Evolutionary conservation across 2,329 filamentous ascomycete species (phyloP).

Genomic region (Thyridium curvatum): DNA sequence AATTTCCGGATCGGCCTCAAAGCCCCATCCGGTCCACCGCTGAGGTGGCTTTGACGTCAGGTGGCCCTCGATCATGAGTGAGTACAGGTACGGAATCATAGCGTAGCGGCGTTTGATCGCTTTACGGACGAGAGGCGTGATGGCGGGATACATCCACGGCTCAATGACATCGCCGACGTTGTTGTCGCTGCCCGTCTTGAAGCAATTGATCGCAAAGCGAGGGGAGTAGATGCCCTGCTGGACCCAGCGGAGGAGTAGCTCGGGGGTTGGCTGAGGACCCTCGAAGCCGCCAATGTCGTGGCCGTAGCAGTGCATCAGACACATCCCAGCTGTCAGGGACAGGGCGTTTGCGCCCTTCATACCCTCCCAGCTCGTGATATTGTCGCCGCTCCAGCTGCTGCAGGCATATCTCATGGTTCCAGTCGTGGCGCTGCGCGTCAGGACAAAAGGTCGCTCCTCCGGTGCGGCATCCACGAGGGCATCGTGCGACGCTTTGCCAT

Average conservation of each 20-base stretch:
- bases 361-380: slow-evolving; percentile 65
- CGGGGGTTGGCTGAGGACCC: slow-evolving; percentile 64
- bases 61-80: slow-evolving; percentile 56
- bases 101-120: slow-evolving; percentile 67
- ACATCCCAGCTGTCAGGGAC: slow-evolving; percentile 62
- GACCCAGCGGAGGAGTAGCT: slow-evolving; percentile 67
- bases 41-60: slow-evolving; percentile 56
- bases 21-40: slow-evolving; percentile 69
- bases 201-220: slow-evolving; percentile 72
- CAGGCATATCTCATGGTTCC: slow-evolving; percentile 64
- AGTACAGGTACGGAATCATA: slow-evolving; percentile 67
- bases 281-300: slow-evolving; percentile 74
- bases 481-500: slow-evolving; percentile 65
- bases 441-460: slow-evolving; percentile 56
- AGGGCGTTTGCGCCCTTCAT: slow-evolving; percentile 68
- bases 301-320: slow-evolving; percentile 62
- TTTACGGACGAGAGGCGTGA: slow-evolving; percentile 54
- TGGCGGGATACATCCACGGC: slow-evolving; percentile 70
- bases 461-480: slow-evolving; percentile 54
- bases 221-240: slow-evolving; percentile 65
- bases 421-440: slow-evolving; percentile 64
- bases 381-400: slow-evolving; percentile 71
- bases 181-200: slow-evolving; percentile 66
- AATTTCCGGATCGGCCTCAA: slow-evolving; percentile 58
- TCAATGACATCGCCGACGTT: slow-evolving; percentile 67